Evolutionary conservation across 2,329 filamentous ascomycete species (phyloP), one percentile per base, ranked within the genome.

Genomic region (Fusarium buxicola): DNA sequence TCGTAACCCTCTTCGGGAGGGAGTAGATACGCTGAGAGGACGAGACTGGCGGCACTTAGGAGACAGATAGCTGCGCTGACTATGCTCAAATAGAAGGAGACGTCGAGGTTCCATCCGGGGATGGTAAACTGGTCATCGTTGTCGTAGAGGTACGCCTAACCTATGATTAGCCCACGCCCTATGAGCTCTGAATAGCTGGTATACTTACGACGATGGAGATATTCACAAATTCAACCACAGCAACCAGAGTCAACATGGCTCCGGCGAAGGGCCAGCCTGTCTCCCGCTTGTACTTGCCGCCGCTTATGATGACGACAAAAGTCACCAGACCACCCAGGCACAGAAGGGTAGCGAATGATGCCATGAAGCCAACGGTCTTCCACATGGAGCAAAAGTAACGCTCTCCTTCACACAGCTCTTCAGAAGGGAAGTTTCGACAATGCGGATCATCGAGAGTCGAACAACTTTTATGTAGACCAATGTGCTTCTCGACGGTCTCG

Each of bases 331-430:
- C 88, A 52, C 90, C 92, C 35, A 95, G 84, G 76, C 96, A 89
- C 34, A 95, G 75, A n/a, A 97, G 88, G 32, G 92, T 86, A 8
- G 91, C 86, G 69, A 97, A 91, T 48, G 89, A 91, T 80, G 96
- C 92, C 64, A 97, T 78, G 77, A 97, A 98, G 21, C 92, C 93
- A 31, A 92, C 88, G 24, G 88, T 92, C 57, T 91, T 86, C 94
- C 94, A 99, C 84, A 96, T 90, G 69, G 88, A 90, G 81, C 95
- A 98, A 78, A 98, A 97, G 71, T 88, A 87, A 47, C 87, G 84
- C 68, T 89, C 85, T 24, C 69, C 74, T 21, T 73, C 69, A 55
- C 77, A 80, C 21, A 77, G 56, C 28, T 75, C 70, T 16, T 68
- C 67, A 16, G 68, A 66, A 13, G 75, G 76, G 44, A 75, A 78